Evolutionary conservation across 306 rosid species (phyloP), one percentile per base, ranked within the genome.

Genomic region (Acmispon strigosus): DNA sequence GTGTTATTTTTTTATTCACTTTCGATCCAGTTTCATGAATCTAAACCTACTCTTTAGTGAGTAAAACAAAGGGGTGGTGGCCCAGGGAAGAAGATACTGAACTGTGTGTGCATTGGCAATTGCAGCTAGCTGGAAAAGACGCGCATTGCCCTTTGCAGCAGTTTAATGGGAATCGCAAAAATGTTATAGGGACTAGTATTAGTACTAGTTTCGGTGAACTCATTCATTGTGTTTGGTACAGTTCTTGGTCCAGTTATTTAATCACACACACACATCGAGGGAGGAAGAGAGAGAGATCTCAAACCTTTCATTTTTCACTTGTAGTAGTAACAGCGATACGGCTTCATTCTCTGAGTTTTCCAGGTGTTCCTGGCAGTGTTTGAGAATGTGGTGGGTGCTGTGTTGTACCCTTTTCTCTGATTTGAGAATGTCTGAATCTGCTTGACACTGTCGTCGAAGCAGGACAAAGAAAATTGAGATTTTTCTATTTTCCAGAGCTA

Each of bases 41-140:
- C 34, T 27, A 27, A 27, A 27, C 34, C 34, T 27, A 4, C 27
- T 22, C 27, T 2, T 2, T 2, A 27, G 34, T 32, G 1, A 2
- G 8, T 0, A 22, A 22, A 22, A 32, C 37, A 6, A 56, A 74
- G 16, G 58, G 34, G 37, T 64, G 34, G 37, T 64, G 83, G 68
- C 75, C 71, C 74, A 55, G 15, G 39, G 50, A 75, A 63, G 62
- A 24, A 27, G 32, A 27, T 45, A 56, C 69, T 32, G 62, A 62
- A 20, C 52, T 19, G 61, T 22, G 39, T 59, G 42, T 63, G 43
- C 75, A 62, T 66, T 74, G 72, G 65, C 78, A 70, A 5, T 24
- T 61, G 83, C 71, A 72, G 76, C 63, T 15, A 72, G 76, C 63
- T 15, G 62, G 74, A 83, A 75, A 72, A 32, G 69, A 82, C 79